Evolutionary conservation across 345 rosid species (phyloP).

Genomic region (Hypericum perforatum): DNA sequence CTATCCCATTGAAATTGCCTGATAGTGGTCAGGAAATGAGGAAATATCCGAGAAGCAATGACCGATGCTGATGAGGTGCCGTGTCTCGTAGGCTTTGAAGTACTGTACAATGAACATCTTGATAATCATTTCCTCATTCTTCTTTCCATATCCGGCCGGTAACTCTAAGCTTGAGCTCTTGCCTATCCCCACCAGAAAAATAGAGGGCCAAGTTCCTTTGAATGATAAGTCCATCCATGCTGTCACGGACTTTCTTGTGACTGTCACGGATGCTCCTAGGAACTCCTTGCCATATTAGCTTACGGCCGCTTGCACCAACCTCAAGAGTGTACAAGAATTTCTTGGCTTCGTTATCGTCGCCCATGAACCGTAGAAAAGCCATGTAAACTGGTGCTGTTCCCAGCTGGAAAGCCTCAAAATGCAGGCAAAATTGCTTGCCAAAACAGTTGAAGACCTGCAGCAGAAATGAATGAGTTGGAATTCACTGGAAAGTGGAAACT

Average conservation of each 20-base stretch:
- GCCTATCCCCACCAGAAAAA: constrained; percentile 74
- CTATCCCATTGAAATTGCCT: not conserved
- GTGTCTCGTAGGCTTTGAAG: not conserved
- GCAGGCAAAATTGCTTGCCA: constrained; percentile 87
- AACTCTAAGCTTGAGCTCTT: constrained; percentile 72
- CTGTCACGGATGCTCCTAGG: constrained; percentile 85
- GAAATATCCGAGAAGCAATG: constrained; percentile 1
- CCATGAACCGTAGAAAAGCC: constrained; percentile 89
- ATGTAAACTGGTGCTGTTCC: constrained; percentile 80
- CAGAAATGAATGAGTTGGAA: not conserved
- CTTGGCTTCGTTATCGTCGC: constrained; percentile 80
- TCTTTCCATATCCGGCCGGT: constrained; percentile 90
- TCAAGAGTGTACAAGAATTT: constrained; percentile 74
- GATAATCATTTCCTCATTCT: constrained; percentile 26
- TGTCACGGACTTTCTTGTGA: constrained; percentile 79
- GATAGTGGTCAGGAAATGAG: constrained; percentile 5
- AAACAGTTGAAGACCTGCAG: constrained; percentile 79
- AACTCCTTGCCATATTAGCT: constrained; percentile 73
- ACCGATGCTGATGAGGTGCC: constrained; percentile 7
- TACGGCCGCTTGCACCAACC: constrained; percentile 70
- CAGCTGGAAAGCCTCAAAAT: constrained; percentile 87
- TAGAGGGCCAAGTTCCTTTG: constrained; percentile 74
- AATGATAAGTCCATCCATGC: constrained; percentile 75
- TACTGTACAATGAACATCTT: constrained; percentile 19
- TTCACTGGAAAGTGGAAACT: not conserved